phyloP scores from a whole-genome alignment of 148 eudicot species.

The Arctostaphylos glauca region DNA sequence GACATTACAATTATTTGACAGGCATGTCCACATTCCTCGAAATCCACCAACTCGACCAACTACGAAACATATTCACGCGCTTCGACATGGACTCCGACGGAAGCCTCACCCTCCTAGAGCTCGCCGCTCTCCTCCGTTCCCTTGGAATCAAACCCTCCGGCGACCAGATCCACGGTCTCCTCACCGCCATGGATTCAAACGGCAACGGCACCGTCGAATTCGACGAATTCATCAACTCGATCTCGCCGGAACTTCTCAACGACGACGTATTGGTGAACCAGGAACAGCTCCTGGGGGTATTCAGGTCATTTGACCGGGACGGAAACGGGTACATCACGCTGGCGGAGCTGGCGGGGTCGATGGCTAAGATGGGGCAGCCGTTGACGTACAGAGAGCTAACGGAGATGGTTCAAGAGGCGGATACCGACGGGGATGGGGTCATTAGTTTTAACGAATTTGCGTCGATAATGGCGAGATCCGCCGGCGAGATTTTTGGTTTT shows the following conservation, averaged over 20 bases:
- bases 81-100: constrained; percentile 61
- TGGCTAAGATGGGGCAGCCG: constrained; percentile 59
- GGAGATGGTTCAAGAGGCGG: constrained; percentile 44
- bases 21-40: constrained; percentile 3
- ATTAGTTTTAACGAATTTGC: constrained; percentile 45
- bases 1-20: too few relatives aligned
- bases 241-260: constrained; percentile 29
- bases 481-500: constrained; percentile 30
- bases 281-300: constrained; percentile 28
- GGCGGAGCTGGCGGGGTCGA: constrained; percentile 52
- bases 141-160: constrained; percentile 43
- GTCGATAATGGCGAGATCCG: constrained; percentile 45
- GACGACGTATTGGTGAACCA: constrained; percentile 23
- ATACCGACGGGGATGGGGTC: constrained; percentile 47
- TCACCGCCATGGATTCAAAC: constrained; percentile 36
- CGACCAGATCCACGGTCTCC: constrained; percentile 32
- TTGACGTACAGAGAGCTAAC: constrained; percentile 39
- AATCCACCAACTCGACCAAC: constrained; percentile 31
- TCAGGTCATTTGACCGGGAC: constrained; percentile 39
- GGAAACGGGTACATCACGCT: constrained; percentile 49
- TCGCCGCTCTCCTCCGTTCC: constrained; percentile 47
- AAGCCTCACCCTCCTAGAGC: constrained; percentile 44
- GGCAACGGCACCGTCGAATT: constrained; percentile 45
- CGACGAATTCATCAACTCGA: constrained; percentile 34
- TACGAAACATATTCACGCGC: constrained; percentile 34